phyloP scores from a whole-genome alignment of 2,329 filamentous ascomycete species.

The Orbilia brochopaga region DNA sequence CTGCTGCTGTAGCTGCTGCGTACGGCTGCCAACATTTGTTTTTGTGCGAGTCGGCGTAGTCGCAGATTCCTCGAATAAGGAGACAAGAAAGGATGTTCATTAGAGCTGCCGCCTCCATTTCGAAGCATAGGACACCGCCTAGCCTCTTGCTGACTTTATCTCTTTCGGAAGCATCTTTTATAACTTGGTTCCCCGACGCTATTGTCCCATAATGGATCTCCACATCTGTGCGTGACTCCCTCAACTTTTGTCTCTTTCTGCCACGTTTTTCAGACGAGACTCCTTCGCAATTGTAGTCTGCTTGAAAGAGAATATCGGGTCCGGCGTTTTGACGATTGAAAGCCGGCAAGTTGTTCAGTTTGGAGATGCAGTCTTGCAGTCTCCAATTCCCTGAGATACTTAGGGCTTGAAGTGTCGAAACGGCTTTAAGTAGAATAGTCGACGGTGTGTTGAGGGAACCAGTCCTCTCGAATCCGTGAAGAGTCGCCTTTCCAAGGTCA shows the following conservation, averaged over 20 bases:
- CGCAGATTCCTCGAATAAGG: constrained; percentile 20
- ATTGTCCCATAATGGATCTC: constrained; percentile 18
- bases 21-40: constrained; percentile 53
- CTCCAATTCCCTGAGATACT: not conserved
- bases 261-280: not conserved
- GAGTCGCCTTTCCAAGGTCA: not conserved
- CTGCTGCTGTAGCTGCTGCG: constrained; percentile 56
- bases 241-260: constrained; percentile 23
- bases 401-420: not conserved
- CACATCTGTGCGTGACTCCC: constrained; percentile 1
- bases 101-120: too few relatives aligned
- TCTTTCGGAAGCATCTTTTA: constrained; percentile 1
- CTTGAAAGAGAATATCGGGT: not conserved
- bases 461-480: not conserved
- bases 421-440: not conserved
- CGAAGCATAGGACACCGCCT: constrained; percentile 11
- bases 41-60: constrained; percentile 57
- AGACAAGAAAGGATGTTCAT: constrained; percentile 10
- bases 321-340: not conserved
- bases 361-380: not conserved
- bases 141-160: constrained; percentile 6
- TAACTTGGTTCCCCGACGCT: constrained; percentile 5
- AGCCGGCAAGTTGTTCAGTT: not conserved
- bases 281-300: not conserved
- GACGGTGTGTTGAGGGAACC: not conserved